These are phyloP conservation scores for Amanita inopinata DNA, from an alignment of 768 basidiomycete species.

Conservation along the genomic window DNA sequence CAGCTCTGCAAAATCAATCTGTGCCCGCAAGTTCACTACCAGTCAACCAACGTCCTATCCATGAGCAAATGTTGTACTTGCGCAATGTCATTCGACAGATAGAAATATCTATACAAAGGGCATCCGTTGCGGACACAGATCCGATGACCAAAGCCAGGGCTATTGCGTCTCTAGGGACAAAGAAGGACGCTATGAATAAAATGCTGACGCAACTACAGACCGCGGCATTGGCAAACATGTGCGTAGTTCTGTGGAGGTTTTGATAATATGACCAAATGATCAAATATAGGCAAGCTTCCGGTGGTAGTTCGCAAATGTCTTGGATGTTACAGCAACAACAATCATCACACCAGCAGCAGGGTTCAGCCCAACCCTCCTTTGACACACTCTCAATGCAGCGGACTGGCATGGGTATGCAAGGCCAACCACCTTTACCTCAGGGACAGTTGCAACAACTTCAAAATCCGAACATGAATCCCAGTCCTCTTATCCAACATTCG, in stretches of 20 bases:
- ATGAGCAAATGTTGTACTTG: constrained; percentile 3
- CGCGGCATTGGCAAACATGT: not conserved
- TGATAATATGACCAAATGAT: no score
- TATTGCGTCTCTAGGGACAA: not conserved
- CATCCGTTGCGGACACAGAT: constrained; percentile 3
- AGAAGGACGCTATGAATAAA: not conserved
- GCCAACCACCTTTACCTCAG: constrained; percentile 1
- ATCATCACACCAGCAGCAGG: constrained; percentile 18
- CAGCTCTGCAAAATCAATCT: not conserved
- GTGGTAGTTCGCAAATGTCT: constrained; percentile 1
- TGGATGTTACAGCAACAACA: constrained; percentile 18
- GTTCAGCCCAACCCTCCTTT: constrained; percentile 1
- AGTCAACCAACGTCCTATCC: not conserved
- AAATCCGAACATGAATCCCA: constrained; percentile 15
- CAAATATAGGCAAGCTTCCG: constrained; percentile 5
- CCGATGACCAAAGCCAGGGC: constrained; percentile 6
- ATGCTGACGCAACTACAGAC: no score
- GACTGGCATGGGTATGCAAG: not conserved
- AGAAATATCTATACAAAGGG: constrained; percentile 1
- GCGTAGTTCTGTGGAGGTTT: not conserved
- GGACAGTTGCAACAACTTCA: constrained; percentile 15
- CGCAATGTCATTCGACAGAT: constrained; percentile 4
- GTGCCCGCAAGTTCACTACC: not conserved
- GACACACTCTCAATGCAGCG: constrained; percentile 6
- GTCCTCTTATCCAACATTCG: constrained; percentile 1